Conservation (phyloP, 352 stramenopile species). For the Phytophthora cryptogea region DNA sequence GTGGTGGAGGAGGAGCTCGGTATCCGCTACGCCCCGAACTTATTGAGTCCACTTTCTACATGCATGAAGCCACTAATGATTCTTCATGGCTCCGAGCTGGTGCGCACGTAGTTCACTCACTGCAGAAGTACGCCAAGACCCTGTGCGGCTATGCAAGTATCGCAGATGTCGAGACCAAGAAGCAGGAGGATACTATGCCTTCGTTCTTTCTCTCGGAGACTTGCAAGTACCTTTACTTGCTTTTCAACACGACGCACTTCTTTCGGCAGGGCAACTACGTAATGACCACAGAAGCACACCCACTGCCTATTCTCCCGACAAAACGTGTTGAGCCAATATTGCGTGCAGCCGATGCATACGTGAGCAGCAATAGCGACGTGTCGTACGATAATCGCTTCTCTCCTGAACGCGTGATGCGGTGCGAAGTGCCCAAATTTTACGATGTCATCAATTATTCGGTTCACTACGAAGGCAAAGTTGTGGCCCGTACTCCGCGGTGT, state of each 20-base stretch:
- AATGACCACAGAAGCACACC: constrained; percentile 97
- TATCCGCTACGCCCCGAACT: constrained; percentile 98
- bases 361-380: constrained; percentile 12
- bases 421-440: constrained; percentile 51
- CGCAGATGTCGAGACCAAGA: constrained; percentile 81
- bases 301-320: constrained; percentile 81
- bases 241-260: constrained; percentile 94
- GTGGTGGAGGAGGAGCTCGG: constrained; percentile 42
- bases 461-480: constrained; percentile 56
- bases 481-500: constrained; percentile 52
- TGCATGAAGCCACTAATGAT: constrained; percentile 91
- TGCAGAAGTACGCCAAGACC: constrained; percentile 92
- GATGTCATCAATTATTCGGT: constrained; percentile 61
- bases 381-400: constrained; percentile 20
- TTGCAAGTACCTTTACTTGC: constrained; percentile 99
- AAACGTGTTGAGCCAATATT: constrained; percentile 55
- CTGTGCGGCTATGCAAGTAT: constrained; percentile 94
- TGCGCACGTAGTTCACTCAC: constrained; percentile 78
- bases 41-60: constrained; percentile 96
- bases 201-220: constrained; percentile 99
- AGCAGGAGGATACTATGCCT: constrained; percentile 97
- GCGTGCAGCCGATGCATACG: constrained; percentile 20
- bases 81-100: constrained; percentile 82
- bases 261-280: constrained; percentile 90
- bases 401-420: constrained; percentile 37